Evolutionary conservation across 495 filamentous ascomycete genomes (phyloP).

Genomic region (Tuber melanosporum): DNA sequence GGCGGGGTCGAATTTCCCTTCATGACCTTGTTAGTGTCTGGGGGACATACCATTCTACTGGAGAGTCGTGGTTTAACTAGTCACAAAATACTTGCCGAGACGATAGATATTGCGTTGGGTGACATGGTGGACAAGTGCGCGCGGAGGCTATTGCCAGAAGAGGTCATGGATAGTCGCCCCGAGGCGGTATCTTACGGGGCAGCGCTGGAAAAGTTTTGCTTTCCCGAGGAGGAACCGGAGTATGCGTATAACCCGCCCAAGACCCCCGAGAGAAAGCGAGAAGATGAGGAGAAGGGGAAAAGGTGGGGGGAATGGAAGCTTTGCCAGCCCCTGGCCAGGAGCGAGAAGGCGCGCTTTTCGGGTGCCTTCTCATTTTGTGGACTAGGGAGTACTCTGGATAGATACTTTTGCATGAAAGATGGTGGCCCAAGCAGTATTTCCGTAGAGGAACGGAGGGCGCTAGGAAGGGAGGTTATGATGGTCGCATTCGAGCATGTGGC

Average conservation of each 20-base stretch:
- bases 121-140: conserved; percentile 80
- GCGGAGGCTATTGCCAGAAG: conserved; percentile 59
- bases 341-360: conserved; percentile 28
- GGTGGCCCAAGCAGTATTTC: not conserved
- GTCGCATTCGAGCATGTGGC: conserved; percentile 85
- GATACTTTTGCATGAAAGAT: conserved; percentile 43
- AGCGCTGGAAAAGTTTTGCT: conserved; percentile 69
- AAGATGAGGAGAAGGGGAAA: conserved; percentile 6
- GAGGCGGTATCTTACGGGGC: conserved; percentile 64
- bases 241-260: conserved; percentile 33
- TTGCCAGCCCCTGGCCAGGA: conserved; percentile 27
- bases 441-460: conserved; percentile 50
- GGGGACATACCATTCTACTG: conserved; percentile 83
- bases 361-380: conserved; percentile 62
- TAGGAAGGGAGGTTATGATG: conserved; percentile 68
- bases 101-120: conserved; percentile 71
- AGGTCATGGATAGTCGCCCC: conserved; percentile 36
- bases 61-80: conserved; percentile 58
- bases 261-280: conserved; percentile 38
- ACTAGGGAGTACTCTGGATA: conserved; percentile 51
- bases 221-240: conserved; percentile 47
- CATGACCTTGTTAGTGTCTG: conserved; percentile 81
- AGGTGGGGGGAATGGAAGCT: conserved; percentile 33
- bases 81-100: conserved; percentile 65
- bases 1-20: conserved; percentile 61